Evolutionary conservation across 805 yeast genomes (phyloP).

Genomic region (Ogataea salicorniae): DNA sequence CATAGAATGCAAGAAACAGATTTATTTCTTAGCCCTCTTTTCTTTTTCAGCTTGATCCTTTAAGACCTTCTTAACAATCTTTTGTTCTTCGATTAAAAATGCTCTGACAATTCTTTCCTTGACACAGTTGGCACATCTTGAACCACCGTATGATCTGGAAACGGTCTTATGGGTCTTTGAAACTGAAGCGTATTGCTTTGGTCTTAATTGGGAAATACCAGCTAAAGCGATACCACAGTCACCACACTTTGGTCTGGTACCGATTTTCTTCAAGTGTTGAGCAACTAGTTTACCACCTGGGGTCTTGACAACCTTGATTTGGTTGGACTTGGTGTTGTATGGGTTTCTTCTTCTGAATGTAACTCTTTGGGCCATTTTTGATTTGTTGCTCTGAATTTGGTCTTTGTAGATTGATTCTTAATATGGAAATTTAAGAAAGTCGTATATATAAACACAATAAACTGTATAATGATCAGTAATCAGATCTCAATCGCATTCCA

Average conservation of each 20-base stretch:
- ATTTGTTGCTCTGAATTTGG: not conserved
- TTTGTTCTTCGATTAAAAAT: slow-evolving; percentile 99
- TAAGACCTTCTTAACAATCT: slow-evolving; percentile 98
- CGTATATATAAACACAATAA: not conserved
- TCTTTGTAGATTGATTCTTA: not conserved
- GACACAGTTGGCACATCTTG: slow-evolving; percentile 96
- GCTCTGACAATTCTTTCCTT: slow-evolving; percentile 99
- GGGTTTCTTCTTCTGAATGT: slow-evolving; percentile 99
- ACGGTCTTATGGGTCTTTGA: slow-evolving; percentile 97
- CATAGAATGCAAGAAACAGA: not conserved
- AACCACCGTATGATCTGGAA: slow-evolving; percentile 99
- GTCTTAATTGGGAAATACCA: slow-evolving; percentile 88
- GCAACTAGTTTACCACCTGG: slow-evolving; percentile 99
- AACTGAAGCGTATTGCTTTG: slow-evolving; percentile 93
- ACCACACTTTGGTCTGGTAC: slow-evolving; percentile 85
- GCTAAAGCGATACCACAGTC: slow-evolving; percentile 68
- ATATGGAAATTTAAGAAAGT: not conserved
- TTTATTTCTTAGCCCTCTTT: slow-evolving; percentile 45
- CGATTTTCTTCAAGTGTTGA: slow-evolving; percentile 92
- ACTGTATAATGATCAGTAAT: not conserved
- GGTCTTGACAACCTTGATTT: slow-evolving; percentile 99
- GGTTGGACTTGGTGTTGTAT: slow-evolving; percentile 99
- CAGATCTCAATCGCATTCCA: not conserved
- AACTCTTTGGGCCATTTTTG: slow-evolving; percentile 95
- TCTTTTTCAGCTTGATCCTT: slow-evolving; percentile 93